These are phyloP conservation scores for Amanita rimosa DNA, from an alignment of 768 basidiomycete species.

Conservation along the genomic window DNA sequence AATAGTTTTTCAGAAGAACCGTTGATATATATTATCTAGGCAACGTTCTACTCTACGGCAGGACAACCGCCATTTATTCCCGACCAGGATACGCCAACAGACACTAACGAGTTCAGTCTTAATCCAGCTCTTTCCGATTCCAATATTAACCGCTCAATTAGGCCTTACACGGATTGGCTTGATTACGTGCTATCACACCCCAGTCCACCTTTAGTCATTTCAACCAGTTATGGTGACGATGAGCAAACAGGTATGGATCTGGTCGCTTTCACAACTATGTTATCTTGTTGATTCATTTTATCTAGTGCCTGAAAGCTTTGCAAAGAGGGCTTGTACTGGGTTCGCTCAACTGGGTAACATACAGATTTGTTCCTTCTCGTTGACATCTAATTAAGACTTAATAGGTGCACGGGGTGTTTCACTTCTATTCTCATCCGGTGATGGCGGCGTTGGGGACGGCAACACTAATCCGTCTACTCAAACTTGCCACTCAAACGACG, in stretches of 20 bases:
- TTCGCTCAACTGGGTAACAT: constrained; percentile 54
- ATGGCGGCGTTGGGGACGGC: constrained; percentile 59
- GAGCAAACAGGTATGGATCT: constrained; percentile 50
- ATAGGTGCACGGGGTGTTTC: constrained; percentile 57
- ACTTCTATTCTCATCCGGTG: constrained; percentile 55
- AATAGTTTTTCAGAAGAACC: background rate
- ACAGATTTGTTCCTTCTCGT: background rate
- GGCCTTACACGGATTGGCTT: constrained; percentile 40
- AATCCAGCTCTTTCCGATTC: background rate
- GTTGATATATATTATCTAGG: constrained; percentile 12
- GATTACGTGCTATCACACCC: constrained; percentile 39
- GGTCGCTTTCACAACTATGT: background rate
- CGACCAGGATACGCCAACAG: constrained; percentile 25
- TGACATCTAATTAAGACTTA: background rate
- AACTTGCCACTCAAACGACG: constrained; percentile 48
- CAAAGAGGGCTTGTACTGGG: constrained; percentile 42
- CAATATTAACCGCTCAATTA: constrained; percentile 6
- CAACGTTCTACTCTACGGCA: constrained; percentile 50
- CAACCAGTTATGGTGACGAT: constrained; percentile 63
- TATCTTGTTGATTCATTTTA: background rate
- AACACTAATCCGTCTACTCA: constrained; percentile 39
- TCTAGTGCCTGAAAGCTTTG: constrained; percentile 34
- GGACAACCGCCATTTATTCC: constrained; percentile 51
- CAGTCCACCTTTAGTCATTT: constrained; percentile 46
- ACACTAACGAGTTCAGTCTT: constrained; percentile 24